These are phyloP conservation scores for Zizania palustris DNA, from an alignment of 202 grass and related monocot species.

Conservation along the genomic window DNA sequence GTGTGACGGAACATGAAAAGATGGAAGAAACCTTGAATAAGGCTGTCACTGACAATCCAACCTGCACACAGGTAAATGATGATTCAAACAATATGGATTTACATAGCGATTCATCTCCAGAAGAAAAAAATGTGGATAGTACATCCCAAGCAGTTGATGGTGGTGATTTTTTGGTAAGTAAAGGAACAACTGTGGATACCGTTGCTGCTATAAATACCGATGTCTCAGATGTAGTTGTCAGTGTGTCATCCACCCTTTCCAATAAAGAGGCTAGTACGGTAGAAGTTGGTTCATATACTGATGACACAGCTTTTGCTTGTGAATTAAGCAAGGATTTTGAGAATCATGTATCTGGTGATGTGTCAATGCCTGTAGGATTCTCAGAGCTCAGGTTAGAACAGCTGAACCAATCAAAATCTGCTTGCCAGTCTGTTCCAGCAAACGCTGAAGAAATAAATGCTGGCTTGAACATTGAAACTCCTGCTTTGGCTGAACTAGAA, in stretches of 20 bases:
- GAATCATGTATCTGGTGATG: constrained; percentile 32
- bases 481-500: constrained; percentile 25
- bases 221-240: constrained; percentile 27
- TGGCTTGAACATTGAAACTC: neutral
- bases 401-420: constrained; percentile 31
- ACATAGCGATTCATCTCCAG: neutral
- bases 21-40: neutral
- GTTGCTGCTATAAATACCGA: constrained; percentile 30
- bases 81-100: neutral
- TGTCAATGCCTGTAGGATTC: constrained; percentile 7
- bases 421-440: constrained; percentile 17
- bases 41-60: constrained; percentile 19
- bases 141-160: constrained; percentile 9
- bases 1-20: constrained; percentile 1
- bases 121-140: constrained; percentile 33
- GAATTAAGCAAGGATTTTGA: constrained; percentile 35
- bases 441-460: constrained; percentile 33
- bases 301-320: constrained; percentile 7
- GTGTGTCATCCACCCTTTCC: constrained; percentile 8
- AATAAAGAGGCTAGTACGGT: constrained; percentile 17
- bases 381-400: constrained; percentile 16
- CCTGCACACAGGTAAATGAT: neutral
- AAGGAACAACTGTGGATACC: constrained; percentile 16
- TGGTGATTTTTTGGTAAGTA: constrained; percentile 20
- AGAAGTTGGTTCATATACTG: constrained; percentile 16